These are phyloP conservation scores for Kodamaea hsintzibuensis DNA, from an alignment of 805 yeast genomes.

Conservation along the genomic window DNA sequence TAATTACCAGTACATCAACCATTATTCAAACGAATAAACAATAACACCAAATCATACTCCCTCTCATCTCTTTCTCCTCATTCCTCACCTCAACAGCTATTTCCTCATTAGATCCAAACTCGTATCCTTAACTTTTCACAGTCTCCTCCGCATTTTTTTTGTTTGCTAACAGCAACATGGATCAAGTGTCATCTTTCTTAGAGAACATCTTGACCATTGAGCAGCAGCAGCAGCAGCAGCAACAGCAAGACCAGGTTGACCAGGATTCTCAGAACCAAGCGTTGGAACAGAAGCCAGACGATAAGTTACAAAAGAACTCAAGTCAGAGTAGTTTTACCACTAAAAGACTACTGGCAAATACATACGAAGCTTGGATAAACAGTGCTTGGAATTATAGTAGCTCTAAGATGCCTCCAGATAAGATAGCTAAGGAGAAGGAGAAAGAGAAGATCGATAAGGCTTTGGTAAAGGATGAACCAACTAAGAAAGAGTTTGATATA, in stretches of 20 bases:
- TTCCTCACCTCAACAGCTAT: background rate
- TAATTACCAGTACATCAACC: too few relatives aligned
- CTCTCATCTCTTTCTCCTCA: background rate
- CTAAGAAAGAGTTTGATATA: constrained; percentile 13
- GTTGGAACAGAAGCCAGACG: background rate
- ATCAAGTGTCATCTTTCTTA: constrained; percentile 37
- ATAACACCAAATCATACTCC: background rate
- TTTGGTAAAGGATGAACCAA: background rate
- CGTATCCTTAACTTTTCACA: background rate
- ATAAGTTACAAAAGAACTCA: background rate
- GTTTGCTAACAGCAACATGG: constrained; percentile 23
- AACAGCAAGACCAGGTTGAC: background rate
- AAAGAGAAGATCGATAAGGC: background rate
- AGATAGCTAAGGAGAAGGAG: background rate
- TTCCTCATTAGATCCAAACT: background rate
- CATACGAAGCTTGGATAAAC: constrained; percentile 3
- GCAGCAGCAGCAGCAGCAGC: background rate
- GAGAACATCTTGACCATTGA: constrained; percentile 34
- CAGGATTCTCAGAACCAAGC: background rate
- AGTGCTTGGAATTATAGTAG: background rate
- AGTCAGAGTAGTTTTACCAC: background rate
- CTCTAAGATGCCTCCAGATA: background rate
- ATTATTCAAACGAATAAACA: too few relatives aligned
- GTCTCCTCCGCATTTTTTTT: background rate
- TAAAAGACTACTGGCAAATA: background rate